phyloP scores from a whole-genome alignment of 371 early-diverging fungal genomes.

The Dinochytrium kinnereticum region DNA sequence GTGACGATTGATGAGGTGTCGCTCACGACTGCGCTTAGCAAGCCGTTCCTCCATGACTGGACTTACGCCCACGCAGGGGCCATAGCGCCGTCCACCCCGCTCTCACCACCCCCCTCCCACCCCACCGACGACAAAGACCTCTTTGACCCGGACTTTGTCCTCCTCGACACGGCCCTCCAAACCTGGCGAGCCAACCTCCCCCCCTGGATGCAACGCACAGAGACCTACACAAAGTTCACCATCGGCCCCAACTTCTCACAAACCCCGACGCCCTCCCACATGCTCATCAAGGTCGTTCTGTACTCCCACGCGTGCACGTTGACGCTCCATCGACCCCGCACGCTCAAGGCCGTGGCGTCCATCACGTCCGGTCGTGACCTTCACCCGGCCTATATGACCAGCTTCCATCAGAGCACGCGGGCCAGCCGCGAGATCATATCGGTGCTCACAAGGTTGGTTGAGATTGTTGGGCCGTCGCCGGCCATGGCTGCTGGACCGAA shows the following conservation, averaged over 20 bases:
- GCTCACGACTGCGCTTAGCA: background rate
- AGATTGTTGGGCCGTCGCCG: background rate
- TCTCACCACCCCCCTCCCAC: background rate
- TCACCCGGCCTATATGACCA: background rate
- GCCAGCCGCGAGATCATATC: background rate
- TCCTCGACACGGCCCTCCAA: background rate
- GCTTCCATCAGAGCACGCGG: background rate
- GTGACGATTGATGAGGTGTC: background rate
- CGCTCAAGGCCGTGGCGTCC: background rate
- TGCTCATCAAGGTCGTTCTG: background rate
- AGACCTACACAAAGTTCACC: background rate
- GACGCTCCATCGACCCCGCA: background rate
- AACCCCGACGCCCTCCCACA: background rate
- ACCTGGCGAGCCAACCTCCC: background rate
- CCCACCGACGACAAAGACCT: background rate
- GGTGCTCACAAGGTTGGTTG: background rate
- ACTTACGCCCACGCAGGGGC: background rate
- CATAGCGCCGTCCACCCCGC: background rate
- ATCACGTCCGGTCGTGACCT: background rate
- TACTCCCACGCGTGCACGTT: constrained; percentile 7
- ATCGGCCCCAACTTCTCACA: background rate
- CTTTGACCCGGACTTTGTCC: constrained; percentile 4
- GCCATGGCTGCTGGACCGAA: background rate
- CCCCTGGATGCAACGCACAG: background rate
- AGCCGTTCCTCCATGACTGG: background rate